Percentiles rank a stretch among this genome's conserved stretches.
These are phyloP conservation scores for Trichoderma semiorbis DNA, from an alignment of 2,329 filamentous ascomycete species.

Conservation along the genomic window DNA sequence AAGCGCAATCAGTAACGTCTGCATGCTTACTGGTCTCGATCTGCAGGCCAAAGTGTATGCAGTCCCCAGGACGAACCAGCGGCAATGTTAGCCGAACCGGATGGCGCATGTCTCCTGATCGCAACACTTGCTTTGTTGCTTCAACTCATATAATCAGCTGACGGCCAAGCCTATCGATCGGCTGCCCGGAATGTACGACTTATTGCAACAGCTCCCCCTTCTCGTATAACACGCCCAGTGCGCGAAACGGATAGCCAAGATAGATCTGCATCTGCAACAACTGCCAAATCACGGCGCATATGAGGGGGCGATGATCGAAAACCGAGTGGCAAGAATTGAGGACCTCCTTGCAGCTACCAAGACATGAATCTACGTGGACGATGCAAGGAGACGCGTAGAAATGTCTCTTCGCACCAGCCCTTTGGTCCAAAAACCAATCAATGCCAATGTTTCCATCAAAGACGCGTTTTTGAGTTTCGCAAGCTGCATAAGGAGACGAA, in stretches of 20 bases:
- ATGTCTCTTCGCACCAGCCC: background rate
- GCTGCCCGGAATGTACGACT: background rate
- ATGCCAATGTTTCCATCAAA: background rate
- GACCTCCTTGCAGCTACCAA: background rate
- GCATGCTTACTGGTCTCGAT: background rate
- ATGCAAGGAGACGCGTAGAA: constrained; percentile 4
- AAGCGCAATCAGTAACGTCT: background rate
- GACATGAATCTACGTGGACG: background rate
- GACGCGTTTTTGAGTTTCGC: constrained; percentile 3
- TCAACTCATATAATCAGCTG: background rate
- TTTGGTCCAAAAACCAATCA: background rate
- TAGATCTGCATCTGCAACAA: constrained; percentile 10
- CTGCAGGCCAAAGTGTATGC: constrained; percentile 14
- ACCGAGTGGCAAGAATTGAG: background rate
- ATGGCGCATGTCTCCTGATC: constrained; percentile 15
- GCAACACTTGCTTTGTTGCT: background rate
- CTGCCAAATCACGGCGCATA: background rate
- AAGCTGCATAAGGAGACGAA: constrained; percentile 12
- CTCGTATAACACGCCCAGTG: background rate
- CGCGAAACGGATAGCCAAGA: background rate
- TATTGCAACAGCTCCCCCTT: background rate
- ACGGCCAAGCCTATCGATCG: constrained; percentile 9
- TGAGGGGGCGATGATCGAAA: background rate
- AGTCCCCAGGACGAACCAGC: background rate
- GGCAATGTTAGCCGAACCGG: background rate